Evolutionary conservation across 768 basidiomycete genomes (phyloP).

Genomic region (Serendipita sp.): DNA sequence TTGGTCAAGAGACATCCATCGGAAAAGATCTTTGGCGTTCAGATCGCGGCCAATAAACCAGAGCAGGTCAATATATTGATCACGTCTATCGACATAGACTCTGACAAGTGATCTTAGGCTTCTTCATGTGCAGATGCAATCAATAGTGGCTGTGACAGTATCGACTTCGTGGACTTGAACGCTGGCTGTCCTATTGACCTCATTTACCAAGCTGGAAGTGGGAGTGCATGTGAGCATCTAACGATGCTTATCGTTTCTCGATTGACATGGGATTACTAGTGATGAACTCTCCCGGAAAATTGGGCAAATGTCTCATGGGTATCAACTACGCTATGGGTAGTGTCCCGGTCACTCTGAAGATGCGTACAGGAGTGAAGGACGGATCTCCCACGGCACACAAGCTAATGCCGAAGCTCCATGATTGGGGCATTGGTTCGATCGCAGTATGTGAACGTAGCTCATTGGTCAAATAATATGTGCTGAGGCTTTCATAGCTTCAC

Average conservation of each 20-base stretch:
- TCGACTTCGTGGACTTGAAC: conserved; percentile 92
- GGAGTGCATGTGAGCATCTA: conserved; percentile 45
- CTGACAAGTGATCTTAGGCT: background rate
- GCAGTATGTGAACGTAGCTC: conserved; percentile 27
- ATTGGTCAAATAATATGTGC: conserved; percentile 20
- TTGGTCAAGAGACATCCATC: conserved; percentile 76
- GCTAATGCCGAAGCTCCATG: conserved; percentile 61
- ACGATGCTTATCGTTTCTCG: background rate
- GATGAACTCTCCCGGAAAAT: conserved; percentile 61
- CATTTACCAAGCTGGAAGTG: conserved; percentile 81
- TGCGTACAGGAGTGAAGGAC: conserved; percentile 88
- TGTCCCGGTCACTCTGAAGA: conserved; percentile 77
- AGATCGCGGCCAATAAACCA: conserved; percentile 82
- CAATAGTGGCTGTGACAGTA: conserved; percentile 41
- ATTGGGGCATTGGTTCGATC: conserved; percentile 34
- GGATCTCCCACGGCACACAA: conserved; percentile 76
- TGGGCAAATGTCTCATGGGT: conserved; percentile 75
- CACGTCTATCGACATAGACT: no score
- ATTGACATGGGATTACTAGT: conserved; percentile 29
- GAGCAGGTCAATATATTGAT: conserved; percentile 40
- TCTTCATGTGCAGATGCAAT: conserved; percentile 63
- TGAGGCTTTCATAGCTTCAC: conserved; percentile 47
- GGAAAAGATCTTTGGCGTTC: conserved; percentile 77
- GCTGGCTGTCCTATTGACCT: conserved; percentile 96
- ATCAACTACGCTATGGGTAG: conserved; percentile 86